Evolutionary conservation across 805 yeast genomes (phyloP).

Genomic region (Maudiozyma serrabonitensis): DNA sequence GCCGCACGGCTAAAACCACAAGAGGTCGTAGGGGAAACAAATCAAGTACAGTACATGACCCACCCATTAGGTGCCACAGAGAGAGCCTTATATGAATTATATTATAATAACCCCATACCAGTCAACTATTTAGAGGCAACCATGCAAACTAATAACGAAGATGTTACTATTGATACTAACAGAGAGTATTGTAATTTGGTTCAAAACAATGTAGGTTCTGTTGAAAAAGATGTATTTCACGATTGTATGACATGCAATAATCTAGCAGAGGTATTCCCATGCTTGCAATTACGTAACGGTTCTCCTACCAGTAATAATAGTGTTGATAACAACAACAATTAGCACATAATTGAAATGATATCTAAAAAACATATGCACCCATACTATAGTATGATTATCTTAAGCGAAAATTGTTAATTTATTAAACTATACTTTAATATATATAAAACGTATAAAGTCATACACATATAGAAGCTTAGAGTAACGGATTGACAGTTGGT

Average conservation of each 20-base stretch:
- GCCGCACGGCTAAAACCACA: background rate
- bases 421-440: constrained; percentile 4
- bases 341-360: too few species aligned
- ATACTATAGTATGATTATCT: background rate
- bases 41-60: background rate
- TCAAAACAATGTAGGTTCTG: background rate
- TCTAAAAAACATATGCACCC: too few species aligned
- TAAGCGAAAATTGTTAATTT: constrained; percentile 5
- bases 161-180: background rate
- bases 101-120: constrained; percentile 8
- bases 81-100: background rate
- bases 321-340: too few species aligned
- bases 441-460: constrained; percentile 1
- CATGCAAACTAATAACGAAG: background rate
- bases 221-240: background rate
- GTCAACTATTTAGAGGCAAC: constrained; percentile 4
- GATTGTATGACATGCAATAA: background rate
- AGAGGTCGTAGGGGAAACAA: background rate
- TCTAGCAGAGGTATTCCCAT: background rate
- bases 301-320: too few species aligned
- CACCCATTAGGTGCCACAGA: background rate
- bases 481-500: constrained; percentile 1
- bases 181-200: background rate
- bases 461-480: background rate
- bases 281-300: background rate